phyloP scores from a whole-genome alignment of 495 filamentous ascomycete species.

The Penicillium bialowiezense region DNA sequence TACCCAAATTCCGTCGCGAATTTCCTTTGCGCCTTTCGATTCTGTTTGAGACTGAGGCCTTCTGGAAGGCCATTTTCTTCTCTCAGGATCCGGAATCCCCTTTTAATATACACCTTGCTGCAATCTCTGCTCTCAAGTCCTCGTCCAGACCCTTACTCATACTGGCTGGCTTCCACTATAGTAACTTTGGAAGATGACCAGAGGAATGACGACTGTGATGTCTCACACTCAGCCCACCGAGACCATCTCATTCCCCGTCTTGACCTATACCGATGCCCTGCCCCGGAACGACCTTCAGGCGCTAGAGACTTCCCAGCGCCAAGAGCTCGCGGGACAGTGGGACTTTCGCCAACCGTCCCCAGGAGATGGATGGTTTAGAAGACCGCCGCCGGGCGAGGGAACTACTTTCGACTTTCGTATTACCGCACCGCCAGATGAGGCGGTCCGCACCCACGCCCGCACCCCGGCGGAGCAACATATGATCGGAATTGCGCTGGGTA shows the following conservation, averaged over 20 bases:
- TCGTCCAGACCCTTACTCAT: not conserved
- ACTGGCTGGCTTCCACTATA: not conserved
- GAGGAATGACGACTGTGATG: constrained; percentile 29
- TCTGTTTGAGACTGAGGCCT: constrained; percentile 29
- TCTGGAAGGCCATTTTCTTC: constrained; percentile 51
- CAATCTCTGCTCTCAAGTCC: too few species aligned
- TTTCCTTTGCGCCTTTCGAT: constrained; percentile 14
- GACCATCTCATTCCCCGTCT: constrained; percentile 32
- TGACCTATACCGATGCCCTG: constrained; percentile 34
- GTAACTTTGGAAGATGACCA: constrained; percentile 28
- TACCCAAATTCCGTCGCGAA: constrained; percentile 1
- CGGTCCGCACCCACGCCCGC: constrained; percentile 10
- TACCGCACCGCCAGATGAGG: constrained; percentile 30
- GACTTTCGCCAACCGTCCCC: constrained; percentile 24
- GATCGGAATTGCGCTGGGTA: constrained; percentile 56
- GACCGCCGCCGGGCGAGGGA: constrained; percentile 10
- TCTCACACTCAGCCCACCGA: constrained; percentile 25
- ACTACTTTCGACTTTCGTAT: constrained; percentile 40
- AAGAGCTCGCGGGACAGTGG: constrained; percentile 7
- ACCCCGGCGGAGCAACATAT: constrained; percentile 26
- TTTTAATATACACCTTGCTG: constrained; percentile 3
- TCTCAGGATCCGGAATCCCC: constrained; percentile 10
- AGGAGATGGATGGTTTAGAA: constrained; percentile 20
- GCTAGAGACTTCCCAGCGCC: constrained; percentile 9
- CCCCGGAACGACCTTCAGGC: constrained; percentile 32